Conservation (phyloP, 2,329 filamentous ascomycete genomes). For the Lachnellula willkommii region DNA sequence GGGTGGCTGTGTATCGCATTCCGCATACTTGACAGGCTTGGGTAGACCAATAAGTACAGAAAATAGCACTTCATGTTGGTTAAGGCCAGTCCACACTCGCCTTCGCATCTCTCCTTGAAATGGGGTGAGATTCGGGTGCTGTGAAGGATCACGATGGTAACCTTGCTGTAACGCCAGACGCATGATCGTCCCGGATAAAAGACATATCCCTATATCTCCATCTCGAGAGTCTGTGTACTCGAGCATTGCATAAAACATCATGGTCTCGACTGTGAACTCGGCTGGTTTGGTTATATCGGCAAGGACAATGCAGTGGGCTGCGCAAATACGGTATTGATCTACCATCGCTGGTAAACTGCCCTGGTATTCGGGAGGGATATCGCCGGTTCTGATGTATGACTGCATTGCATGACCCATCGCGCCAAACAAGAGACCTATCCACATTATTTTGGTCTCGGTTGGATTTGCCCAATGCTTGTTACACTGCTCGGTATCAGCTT, state of each 20-base stretch:
- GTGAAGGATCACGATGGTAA: conserved; percentile 51
- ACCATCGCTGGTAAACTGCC: conserved; percentile 42
- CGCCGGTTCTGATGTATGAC: conserved; percentile 43
- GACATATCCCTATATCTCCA: conserved; percentile 52
- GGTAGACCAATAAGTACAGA: conserved; percentile 64
- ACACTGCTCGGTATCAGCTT: conserved; percentile 34
- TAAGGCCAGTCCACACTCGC: conserved; percentile 49
- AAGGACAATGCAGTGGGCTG: conserved; percentile 46
- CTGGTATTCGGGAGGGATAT: conserved; percentile 43
- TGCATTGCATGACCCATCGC: conserved; percentile 21
- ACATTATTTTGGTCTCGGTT: conserved; percentile 37
- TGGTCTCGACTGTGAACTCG: conserved; percentile 44
- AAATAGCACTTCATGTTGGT: conserved; percentile 58
- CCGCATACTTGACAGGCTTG: conserved; percentile 57
- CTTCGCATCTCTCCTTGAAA: conserved; percentile 59
- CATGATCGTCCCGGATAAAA: conserved; percentile 46
- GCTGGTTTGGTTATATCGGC: conserved; percentile 46
- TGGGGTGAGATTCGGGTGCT: conserved; percentile 44
- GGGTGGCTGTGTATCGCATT: conserved; percentile 58
- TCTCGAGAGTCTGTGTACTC: conserved; percentile 35
- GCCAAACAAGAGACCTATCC: conserved; percentile 45
- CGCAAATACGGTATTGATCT: conserved; percentile 44
- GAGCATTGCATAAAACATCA: conserved; percentile 45
- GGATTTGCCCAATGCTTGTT: conserved; percentile 44
- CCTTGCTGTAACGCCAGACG: conserved; percentile 55